Evolutionary conservation across 306 rosid genomes (phyloP).

Genomic region (Pyrus pyrifolia): DNA sequence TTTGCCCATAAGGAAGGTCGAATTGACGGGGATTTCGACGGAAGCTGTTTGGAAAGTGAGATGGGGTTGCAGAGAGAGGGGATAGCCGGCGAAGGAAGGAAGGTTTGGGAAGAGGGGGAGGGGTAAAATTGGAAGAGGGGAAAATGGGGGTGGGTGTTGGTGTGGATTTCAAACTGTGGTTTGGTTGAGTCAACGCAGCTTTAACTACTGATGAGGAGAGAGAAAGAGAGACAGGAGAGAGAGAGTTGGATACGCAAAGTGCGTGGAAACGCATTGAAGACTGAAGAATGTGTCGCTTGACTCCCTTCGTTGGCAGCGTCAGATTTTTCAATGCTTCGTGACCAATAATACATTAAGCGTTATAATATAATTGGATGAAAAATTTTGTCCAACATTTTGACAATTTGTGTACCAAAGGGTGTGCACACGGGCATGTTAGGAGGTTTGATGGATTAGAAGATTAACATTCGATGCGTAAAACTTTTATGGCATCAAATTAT

Average conservation of each 20-base stretch:
- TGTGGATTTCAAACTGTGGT: not conserved
- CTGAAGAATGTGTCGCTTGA: not conserved
- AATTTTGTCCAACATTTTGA: no score
- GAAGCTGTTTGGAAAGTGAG: not conserved
- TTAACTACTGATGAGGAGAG: constrained; percentile 23
- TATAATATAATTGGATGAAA: no score
- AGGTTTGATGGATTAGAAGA: no score
- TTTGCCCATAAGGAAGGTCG: not conserved
- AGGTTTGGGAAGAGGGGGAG: not conserved
- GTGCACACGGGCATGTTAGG: not conserved
- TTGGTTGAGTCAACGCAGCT: constrained; percentile 57
- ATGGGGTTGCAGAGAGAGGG: not conserved
- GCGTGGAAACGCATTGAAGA: constrained; percentile 28
- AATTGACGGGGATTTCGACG: not conserved
- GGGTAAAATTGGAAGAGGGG: not conserved
- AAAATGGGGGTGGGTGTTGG: not conserved
- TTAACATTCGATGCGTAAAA: no score
- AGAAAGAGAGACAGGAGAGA: constrained; percentile 15
- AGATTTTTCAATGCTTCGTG: no score
- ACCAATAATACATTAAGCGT: no score
- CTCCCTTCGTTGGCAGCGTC: not conserved
- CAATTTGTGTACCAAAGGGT: no score
- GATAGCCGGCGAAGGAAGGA: constrained; percentile 11
- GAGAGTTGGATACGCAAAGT: constrained; percentile 58
- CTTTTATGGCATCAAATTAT: no score